Percentiles rank a stretch among this genome's conserved stretches.
These are phyloP conservation scores for Fusarium xyrophilum DNA, from an alignment of 2,329 filamentous ascomycete species.

Conservation along the genomic window DNA sequence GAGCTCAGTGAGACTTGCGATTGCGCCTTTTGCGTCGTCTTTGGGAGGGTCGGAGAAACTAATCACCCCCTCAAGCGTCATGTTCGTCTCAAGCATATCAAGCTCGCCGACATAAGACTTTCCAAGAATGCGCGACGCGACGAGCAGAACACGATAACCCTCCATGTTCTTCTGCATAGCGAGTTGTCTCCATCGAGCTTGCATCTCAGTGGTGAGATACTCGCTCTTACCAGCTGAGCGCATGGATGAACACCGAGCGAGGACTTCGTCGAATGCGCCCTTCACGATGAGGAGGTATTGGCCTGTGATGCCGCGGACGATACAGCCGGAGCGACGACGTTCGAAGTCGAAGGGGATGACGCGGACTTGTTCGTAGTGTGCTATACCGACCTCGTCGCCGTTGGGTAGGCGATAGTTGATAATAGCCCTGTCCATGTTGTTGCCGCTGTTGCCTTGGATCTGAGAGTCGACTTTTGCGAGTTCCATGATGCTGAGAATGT, in stretches of 20 bases:
- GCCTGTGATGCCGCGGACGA: neutral
- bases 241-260: neutral
- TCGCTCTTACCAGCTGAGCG: neutral
- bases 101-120: neutral
- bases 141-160: neutral
- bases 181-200: neutral
- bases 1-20: neutral
- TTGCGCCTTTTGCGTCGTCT: neutral
- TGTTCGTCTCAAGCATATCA: neutral
- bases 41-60: conserved; percentile 1
- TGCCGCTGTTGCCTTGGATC: conserved; percentile 1
- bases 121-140: neutral
- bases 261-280: neutral
- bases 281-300: neutral
- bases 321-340: neutral
- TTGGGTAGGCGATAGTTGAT: neutral
- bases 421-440: conserved; percentile 7
- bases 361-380: neutral
- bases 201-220: neutral
- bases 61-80: neutral
- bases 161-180: neutral
- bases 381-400: neutral
- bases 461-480: neutral
- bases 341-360: neutral
- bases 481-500: neutral